Evolutionary conservation across 1,284 basidiomycete genomes (phyloP), one percentile per base, ranked within the genome.

Genomic region (Ganoderma resinaceum): DNA sequence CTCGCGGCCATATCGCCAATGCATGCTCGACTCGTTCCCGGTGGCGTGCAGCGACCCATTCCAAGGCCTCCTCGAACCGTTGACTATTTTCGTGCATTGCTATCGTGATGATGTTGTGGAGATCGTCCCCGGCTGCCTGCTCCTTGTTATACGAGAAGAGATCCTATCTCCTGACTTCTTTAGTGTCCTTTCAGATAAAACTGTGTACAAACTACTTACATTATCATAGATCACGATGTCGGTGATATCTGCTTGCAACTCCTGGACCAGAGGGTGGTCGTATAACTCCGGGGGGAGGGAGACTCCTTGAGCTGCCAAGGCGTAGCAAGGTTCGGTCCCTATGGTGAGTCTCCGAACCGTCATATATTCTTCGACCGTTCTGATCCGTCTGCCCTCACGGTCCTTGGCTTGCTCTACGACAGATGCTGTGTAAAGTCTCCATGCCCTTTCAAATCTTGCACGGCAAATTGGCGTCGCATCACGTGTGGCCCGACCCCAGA

Each of bases 201-300:
- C 20, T 18, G 6, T 20, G 12, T 20, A 35, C 1, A 31, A 11
- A 8, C 4, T 12, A 75, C 80, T 64, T 67, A 82, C 82, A 67
- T 82, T 83, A 23, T 70, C 75, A n/a, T 76, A 64, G 31, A 72
- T 69, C 18, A 75, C n/a, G 35, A 78, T 63, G 38, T 76, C 75
- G 0, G 67, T 71, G 38, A 67, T 46, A 66, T 72, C 63, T 71
- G 68, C 35, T 66, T 73, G 65, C 75, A 76, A 29, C 63, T 75
- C 70, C 3, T 68, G 64, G 62, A 82, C 73, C 60, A 75, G 68
- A 2, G 80, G 81, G 69, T 83, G 77, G 18, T 80, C 70, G 43
- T 77, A 66, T 20, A 82, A 78, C n/a, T 77, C 73, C 26, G 79
- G 77, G 2, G 82, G 80, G 8, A 83, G 70, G 53, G 80, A 77